Evolutionary conservation across 257 asterid genomes (phyloP), one percentile per base, ranked within the genome.

Genomic region (Primulina huaijiensis): DNA sequence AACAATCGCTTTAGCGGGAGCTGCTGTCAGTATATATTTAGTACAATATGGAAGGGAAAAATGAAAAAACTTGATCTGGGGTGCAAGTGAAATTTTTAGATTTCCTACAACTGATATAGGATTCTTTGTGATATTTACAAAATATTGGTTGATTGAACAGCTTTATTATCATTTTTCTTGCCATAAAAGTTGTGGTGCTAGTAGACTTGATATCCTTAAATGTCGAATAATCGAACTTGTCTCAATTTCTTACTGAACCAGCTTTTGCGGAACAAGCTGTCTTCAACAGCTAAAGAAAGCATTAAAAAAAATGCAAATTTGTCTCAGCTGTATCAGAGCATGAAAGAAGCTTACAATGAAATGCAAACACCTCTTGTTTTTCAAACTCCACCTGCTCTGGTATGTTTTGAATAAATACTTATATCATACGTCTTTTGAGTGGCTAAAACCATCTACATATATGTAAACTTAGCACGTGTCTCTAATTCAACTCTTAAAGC

Each of bases 361-460:
- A 92, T 92, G 95, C 98, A 92, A 82, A 88, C 98, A 35, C 98
- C 98, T 20, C 96, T 90, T 5, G 94, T 84, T 65, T 85, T 82
- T 68, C 98, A 88, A 85, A 77, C 87, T 75, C 95, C 98, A 8
- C 62, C 97, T 56, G 77, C 89, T 69, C 66, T 85, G 87, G 98
- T 92, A 84, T 30, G 73, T 43, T 73, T 8, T 30, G 20, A 37
- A 60, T 40, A 38, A 50, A 65, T 27, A 31, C 60, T 73, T 17
- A n/a, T 46, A 11, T 65, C 37, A 1, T 12, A 50, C 31, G 9
- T 10, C 38, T 23, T 33, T 17, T 16, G 14, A 23, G 14, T 7
- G 12, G 16, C 10, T 0, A 50, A 50, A 50, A 50, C 57, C 57
- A 50, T 14, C 61, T n/a, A 8, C 60, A 19, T 64, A 7, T 43